Percentiles rank a stretch among this genome's conserved stretches.
Evolutionary conservation across 1,284 basidiomycete species (phyloP).

Genomic region (Leccinum pachyderme): DNA sequence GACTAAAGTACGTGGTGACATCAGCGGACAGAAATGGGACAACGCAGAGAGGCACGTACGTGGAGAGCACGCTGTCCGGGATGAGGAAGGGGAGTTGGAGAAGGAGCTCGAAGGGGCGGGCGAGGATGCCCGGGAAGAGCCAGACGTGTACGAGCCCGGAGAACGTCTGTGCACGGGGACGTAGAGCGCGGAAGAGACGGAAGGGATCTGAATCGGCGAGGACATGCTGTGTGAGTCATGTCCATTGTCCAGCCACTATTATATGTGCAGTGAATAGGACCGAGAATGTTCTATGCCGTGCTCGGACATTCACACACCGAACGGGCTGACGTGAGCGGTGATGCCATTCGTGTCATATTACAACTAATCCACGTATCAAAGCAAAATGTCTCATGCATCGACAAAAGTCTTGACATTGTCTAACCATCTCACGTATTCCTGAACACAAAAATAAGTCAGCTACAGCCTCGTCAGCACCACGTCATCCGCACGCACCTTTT

Average conservation of each 20-base stretch:
- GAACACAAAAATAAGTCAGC: conserved; percentile 15
- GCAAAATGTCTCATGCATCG: conserved; percentile 48
- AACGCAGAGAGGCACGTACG: conserved; percentile 14
- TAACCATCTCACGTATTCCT: conserved; percentile 95
- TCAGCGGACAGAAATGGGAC: not conserved
- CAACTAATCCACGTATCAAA: conserved; percentile 16
- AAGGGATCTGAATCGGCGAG: conserved; percentile 11
- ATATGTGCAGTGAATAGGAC: not conserved
- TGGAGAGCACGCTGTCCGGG: not conserved
- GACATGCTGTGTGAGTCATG: conserved; percentile 17
- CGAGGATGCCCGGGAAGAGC: conserved; percentile 12
- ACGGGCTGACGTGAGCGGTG: conserved; percentile 15
- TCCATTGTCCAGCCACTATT: not conserved
- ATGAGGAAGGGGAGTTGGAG: not conserved
- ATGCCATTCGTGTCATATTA: conserved; percentile 14
- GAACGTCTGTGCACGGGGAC: conserved; percentile 27
- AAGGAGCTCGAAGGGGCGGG: conserved; percentile 4
- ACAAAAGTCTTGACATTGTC: conserved; percentile 82
- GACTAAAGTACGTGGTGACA: not conserved
- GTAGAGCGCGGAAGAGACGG: conserved; percentile 14
- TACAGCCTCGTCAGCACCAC: not conserved
- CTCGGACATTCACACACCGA: not conserved
- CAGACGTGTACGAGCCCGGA: conserved; percentile 7
- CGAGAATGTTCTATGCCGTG: conserved; percentile 24
- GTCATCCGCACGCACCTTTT: conserved; percentile 55